A percentile compares a stretch with the other conserved stretches of the same genome.
These are phyloP conservation scores for Diaporthe ilicicola DNA, from an alignment of 2,329 filamentous ascomycete species.

Conservation along the genomic window DNA sequence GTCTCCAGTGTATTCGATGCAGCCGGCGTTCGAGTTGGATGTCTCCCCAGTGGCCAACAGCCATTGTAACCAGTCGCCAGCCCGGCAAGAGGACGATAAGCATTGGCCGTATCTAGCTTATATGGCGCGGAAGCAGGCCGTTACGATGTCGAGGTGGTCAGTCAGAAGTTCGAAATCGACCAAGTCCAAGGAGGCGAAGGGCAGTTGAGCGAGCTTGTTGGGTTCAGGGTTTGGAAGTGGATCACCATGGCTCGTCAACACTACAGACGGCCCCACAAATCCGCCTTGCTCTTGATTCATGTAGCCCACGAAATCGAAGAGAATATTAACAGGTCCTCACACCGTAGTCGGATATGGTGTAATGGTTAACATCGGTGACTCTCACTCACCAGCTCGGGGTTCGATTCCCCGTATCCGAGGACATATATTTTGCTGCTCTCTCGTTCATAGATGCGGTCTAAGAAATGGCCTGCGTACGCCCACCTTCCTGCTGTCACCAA, in stretches of 20 bases:
- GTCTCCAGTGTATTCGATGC: neutral
- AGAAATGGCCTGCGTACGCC: neutral
- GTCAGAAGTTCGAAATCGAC: conserved; percentile 11
- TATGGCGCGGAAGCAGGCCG: conserved; percentile 31
- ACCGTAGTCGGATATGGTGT: conserved; percentile 33
- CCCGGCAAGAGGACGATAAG: neutral
- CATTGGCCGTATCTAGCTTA: conserved; percentile 28
- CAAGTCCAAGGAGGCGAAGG: neutral
- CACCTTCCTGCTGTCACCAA: too few relatives aligned
- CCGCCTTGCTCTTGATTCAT: conserved; percentile 6
- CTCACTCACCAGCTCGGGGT: conserved; percentile 34
- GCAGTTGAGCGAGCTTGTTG: neutral
- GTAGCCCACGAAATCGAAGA: neutral
- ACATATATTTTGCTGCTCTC: neutral
- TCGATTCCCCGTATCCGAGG: conserved; percentile 34
- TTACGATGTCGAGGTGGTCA: conserved; percentile 29
- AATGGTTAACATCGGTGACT: conserved; percentile 34
- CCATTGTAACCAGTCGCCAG: neutral
- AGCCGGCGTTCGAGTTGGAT: neutral
- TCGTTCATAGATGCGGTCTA: neutral
- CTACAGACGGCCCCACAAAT: neutral
- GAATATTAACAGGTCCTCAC: conserved; percentile 7
- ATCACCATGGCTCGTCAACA: neutral
- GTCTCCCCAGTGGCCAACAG: conserved; percentile 5
- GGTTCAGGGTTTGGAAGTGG: neutral